A percentile compares a stretch with the other conserved stretches of the same genome.
phyloP scores from a whole-genome alignment of 139 green algal species.

The Eudorina sp. region DNA sequence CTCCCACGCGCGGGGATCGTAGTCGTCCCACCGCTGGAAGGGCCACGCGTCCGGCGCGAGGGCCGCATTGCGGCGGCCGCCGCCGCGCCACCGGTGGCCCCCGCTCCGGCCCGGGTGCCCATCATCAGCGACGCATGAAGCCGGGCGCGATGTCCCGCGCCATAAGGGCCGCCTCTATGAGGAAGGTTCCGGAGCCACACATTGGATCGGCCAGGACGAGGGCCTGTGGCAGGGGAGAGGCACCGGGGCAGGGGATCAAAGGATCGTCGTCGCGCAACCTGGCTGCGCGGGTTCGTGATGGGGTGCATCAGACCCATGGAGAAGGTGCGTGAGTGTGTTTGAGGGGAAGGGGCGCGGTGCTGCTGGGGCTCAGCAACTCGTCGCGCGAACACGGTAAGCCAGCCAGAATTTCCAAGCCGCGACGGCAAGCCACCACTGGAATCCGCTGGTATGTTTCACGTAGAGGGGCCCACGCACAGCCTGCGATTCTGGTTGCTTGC shows the following conservation, averaged over 20 bases:
- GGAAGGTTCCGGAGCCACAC: constrained; percentile 92
- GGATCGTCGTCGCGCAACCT: no score
- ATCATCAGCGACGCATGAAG: constrained; percentile 67
- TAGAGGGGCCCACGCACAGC: not conserved
- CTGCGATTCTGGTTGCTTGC: no score
- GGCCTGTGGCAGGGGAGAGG: no score
- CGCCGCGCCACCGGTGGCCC: not conserved
- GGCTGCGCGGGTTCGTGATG: not conserved
- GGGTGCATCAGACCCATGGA: no score
- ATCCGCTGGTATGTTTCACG: not conserved
- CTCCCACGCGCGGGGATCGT: constrained; percentile 64
- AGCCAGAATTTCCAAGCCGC: not conserved
- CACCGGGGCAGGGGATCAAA: no score
- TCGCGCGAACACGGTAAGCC: not conserved
- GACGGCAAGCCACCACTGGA: not conserved
- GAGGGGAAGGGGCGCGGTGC: not conserved
- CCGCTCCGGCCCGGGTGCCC: constrained; percentile 16
- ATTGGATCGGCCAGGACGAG: constrained; percentile 89
- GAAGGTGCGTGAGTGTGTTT: not conserved
- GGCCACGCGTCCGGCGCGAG: constrained; percentile 58
- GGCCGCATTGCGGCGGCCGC: not conserved
- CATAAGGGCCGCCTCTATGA: constrained; percentile 93
- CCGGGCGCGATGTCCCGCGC: constrained; percentile 83
- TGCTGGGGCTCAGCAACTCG: not conserved
- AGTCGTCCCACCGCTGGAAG: constrained; percentile 82